Evolutionary conservation across 83 land plant species (phyloP), one percentile per base, ranked within the genome.

Genomic region (Picea engelmannii): DNA sequence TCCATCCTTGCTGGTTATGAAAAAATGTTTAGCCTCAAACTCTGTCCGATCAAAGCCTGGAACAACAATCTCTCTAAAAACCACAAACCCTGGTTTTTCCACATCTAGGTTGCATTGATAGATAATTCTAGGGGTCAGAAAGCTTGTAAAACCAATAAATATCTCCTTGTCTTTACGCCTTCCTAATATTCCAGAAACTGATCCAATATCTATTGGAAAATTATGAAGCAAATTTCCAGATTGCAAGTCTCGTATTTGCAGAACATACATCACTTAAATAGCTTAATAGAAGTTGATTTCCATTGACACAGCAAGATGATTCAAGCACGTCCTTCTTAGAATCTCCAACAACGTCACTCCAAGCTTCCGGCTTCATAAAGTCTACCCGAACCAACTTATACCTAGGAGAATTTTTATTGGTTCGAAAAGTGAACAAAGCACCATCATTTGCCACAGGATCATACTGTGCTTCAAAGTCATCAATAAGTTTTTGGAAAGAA

Each of bases 391-490:
- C 68, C 24, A 88, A 40, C 44, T 88, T 88, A 62, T 88, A 88
- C n/a, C 82, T 80, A 16, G 88, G 83, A 60, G 99, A 97, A 85
- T 92, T 84, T 86, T 92, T 93, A 84, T 98, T 98, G 5, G n/a
- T n/a, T n/a, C n/a, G n/a, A n/a, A n/a, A n/a, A n/a, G n/a, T n/a
- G n/a, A n/a, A n/a, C n/a, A n/a, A 35, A 1, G 92, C 86, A 8
- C 89, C 95, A 87, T 98, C 99, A 89, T 98, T 98, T 66, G 99
- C 97, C 67, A 98, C 84, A 27, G 73, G 70, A 0, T 61, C 27
- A 84, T 94, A 96, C 27, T 81, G 71, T 66, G 98, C 99, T 74
- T 98, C 99, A 84, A 98, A 98, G 61, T 83, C 91, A 79, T 98
- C 99, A 65, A 98, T 83, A 10, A 98, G 86, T 86, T 90, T 96